These are phyloP conservation scores for Acer yangbiense DNA, from an alignment of 345 rosid species.

Conservation along the genomic window DNA sequence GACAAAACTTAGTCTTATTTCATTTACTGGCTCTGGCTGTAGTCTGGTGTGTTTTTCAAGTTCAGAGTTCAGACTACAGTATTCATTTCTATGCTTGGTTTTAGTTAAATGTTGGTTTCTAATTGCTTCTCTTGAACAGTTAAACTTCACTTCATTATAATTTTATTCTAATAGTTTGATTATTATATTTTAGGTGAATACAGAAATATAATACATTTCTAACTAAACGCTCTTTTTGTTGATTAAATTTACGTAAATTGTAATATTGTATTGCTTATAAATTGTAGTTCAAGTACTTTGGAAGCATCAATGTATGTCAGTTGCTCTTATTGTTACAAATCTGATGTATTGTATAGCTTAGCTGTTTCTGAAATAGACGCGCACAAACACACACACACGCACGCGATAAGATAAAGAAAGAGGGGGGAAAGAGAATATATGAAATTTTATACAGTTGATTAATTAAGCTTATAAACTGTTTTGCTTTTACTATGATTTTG, in stretches of 20 bases:
- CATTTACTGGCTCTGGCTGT: conserved; percentile 4
- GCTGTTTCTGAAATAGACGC: too few relatives aligned
- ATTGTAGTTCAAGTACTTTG: not conserved
- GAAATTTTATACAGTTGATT: not conserved
- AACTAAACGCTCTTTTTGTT: too few relatives aligned
- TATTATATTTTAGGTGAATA: not conserved
- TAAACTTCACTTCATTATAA: too few relatives aligned
- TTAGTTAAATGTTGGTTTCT: not conserved
- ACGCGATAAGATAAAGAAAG: not conserved
- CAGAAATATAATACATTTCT: not conserved
- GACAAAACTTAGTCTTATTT: not conserved
- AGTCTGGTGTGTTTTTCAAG: not conserved
- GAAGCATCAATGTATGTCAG: not conserved
- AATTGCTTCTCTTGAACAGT: not conserved
- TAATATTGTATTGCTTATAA: not conserved
- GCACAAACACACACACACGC: too few relatives aligned
- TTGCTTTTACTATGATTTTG: conserved; percentile 21
- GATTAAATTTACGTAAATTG: not conserved
- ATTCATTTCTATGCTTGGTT: not conserved
- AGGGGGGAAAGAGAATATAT: not conserved
- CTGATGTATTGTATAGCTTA: not conserved
- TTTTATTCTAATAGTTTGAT: too few relatives aligned
- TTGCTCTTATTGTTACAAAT: not conserved
- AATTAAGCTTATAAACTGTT: conserved; percentile 6
- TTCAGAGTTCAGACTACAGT: not conserved